Conservation (phyloP, 306 rosid genomes). For the Cucurbita maxima region DNA sequence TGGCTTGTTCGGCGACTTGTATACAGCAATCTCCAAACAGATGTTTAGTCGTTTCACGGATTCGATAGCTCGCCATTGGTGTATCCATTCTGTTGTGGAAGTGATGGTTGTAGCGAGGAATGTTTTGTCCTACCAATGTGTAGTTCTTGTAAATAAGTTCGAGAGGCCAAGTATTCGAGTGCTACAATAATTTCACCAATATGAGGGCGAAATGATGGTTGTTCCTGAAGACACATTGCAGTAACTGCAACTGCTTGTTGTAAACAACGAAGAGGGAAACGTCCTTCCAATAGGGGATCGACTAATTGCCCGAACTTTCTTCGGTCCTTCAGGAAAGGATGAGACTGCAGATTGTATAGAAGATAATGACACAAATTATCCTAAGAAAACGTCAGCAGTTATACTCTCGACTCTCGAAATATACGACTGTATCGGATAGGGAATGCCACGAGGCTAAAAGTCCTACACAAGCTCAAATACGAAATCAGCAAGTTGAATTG, state of each 20-base stretch:
- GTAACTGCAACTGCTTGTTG: slow-evolving; percentile 92
- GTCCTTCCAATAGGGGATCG: slow-evolving; percentile 73
- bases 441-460: background rate
- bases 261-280: slow-evolving; percentile 61
- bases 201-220: slow-evolving; percentile 74
- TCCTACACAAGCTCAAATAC: no score
- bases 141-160: slow-evolving; percentile 12
- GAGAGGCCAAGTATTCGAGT: slow-evolving; percentile 73
- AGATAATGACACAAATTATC: no score
- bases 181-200: slow-evolving; percentile 81
- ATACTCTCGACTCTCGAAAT: no score
- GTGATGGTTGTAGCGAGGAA: slow-evolving; percentile 17
- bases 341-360: slow-evolving; percentile 24
- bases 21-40: slow-evolving; percentile 13
- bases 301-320: slow-evolving; percentile 33
- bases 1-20: slow-evolving; percentile 10
- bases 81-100: slow-evolving; percentile 14
- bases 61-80: slow-evolving; percentile 13
- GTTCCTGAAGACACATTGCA: slow-evolving; percentile 95
- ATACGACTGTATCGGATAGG: background rate
- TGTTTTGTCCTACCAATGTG: background rate
- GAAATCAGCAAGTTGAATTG: background rate
- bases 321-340: slow-evolving; percentile 40
- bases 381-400: no score
- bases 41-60: slow-evolving; percentile 13